phyloP scores from a whole-genome alignment of 257 asterid genomes.

The Gentiana macrophylla region DNA sequence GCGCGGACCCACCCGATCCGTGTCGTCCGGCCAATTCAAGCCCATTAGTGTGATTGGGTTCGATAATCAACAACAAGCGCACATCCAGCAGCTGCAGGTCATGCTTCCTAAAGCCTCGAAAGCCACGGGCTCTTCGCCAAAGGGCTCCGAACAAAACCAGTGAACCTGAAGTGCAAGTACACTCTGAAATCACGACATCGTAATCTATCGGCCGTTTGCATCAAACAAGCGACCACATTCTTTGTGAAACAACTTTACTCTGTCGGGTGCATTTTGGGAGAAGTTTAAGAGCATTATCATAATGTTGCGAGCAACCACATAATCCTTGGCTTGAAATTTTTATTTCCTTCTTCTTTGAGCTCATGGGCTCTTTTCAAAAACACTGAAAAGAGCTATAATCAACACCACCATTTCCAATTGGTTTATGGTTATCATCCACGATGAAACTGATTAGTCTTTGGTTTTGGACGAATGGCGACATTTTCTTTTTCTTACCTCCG shows the following conservation, averaged over 20 bases:
- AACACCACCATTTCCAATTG: too few relatives aligned
- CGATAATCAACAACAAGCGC: constrained; percentile 46
- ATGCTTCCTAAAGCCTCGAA: constrained; percentile 61
- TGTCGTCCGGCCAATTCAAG: constrained; percentile 62
- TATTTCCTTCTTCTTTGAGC: constrained; percentile 95
- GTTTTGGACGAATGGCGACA: too few relatives aligned
- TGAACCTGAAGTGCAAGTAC: constrained; percentile 76
- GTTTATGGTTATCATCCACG: too few relatives aligned
- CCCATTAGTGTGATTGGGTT: constrained; percentile 62
- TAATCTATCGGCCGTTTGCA: constrained; percentile 92
- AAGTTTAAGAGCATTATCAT: constrained; percentile 73
- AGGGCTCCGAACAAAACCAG: constrained; percentile 58
- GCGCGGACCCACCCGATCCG: constrained; percentile 62
- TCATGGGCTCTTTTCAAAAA: too few relatives aligned
- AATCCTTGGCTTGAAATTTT: constrained; percentile 73
- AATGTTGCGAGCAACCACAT: constrained; percentile 61
- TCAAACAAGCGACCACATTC: constrained; percentile 95
- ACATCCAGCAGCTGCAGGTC: constrained; percentile 85
- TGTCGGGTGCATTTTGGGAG: constrained; percentile 76
- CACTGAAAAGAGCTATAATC: too few relatives aligned
- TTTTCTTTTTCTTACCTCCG: too few relatives aligned
- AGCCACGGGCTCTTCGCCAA: constrained; percentile 85
- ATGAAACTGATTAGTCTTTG: too few relatives aligned
- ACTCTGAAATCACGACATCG: constrained; percentile 75
- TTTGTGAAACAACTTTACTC: constrained; percentile 82